Base-by-base conservation (phyloP, 768 basidiomycete species). In the Kwoniella heveanensis region DNA sequence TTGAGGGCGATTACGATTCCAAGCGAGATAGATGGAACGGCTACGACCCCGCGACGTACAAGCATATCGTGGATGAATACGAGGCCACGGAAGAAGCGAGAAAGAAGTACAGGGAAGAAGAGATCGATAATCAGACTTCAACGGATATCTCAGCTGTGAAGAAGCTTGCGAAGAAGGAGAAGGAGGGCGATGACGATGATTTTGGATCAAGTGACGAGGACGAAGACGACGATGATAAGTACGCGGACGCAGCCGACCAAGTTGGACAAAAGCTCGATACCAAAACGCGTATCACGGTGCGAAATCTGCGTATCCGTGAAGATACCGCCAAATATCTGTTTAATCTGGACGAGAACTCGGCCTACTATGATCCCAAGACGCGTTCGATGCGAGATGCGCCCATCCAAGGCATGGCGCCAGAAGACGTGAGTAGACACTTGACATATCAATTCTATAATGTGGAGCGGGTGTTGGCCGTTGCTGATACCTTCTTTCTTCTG, bases 361-460 rank as follows among this genome's bases (percentile, higher is more conserved):
- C 96, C 9, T 97, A 98, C 82, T 99, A 99, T 77, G 96, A 99
- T 77, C 96, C 96, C 51, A 99, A 99, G 83, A 98, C 96, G 13
- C 88, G 96, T 75, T 97, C 95, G 7, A 99, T 99, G 96, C 89
- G 96, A 81, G 96, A 99, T 74, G 94, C 95, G 46, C 96, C 95
- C 0, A 64, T 88, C 15, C 86, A 86, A 77, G 85, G 87, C 69
- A 83, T 90, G 25, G 83, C 87, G 6, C 82, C 90, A n/a, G 92
- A 95, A 80, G 95, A 98, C 74, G 93, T 94, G 77, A 54, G 89
- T 60, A 37, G 2, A 3, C 48, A 8, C 26, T 25, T 15, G n/a
- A n/a, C 17, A 21, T 48, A n/a, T 21, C 32, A 25, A 57, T n/a
- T 12, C 8, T 12, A n/a, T n/a, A n/a, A n/a, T n/a, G n/a, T n/a